A percentile compares a stretch with the other conserved stretches of the same genome.
Evolutionary conservation across 2,329 filamentous ascomycete species (phyloP).

Genomic region (Paecilomyces dactylethromorphus): DNA sequence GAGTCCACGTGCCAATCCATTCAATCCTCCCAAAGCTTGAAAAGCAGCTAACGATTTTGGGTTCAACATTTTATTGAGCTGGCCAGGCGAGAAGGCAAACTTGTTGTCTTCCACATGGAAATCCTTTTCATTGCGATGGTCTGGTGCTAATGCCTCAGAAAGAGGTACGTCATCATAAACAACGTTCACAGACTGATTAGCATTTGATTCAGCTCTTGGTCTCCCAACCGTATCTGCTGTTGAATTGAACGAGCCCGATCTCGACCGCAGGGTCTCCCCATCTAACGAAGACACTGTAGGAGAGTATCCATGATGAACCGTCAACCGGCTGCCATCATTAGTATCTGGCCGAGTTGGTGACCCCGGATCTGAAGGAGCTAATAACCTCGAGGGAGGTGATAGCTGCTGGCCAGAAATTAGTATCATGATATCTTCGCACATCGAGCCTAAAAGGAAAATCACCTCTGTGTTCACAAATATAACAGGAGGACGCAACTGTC

Average conservation of each 20-base stretch:
- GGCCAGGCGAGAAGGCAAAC: conserved; percentile 63
- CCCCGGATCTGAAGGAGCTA: neutral
- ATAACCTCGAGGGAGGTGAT: neutral
- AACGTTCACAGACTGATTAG: conserved; percentile 13
- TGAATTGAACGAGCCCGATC: conserved; percentile 35
- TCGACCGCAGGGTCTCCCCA: conserved; percentile 38
- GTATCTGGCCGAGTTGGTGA: neutral
- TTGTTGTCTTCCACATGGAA: conserved; percentile 73
- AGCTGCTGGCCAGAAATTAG: neutral
- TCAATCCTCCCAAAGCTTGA: conserved; percentile 69
- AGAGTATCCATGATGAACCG: conserved; percentile 18
- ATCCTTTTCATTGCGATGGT: conserved; percentile 67
- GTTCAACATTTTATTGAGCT: conserved; percentile 44
- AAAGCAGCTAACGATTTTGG: conserved; percentile 82
- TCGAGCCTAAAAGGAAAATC: neutral
- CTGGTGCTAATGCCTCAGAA: conserved; percentile 62
- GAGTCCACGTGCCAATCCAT: conserved; percentile 72
- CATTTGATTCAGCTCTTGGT: conserved; percentile 27
- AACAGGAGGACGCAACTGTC: neutral
- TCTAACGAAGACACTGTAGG: conserved; percentile 30
- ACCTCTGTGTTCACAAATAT: neutral
- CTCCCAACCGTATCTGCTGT: conserved; percentile 25
- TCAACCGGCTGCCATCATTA: conserved; percentile 1
- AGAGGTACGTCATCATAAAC: conserved; percentile 31
- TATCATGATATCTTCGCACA: neutral